phyloP scores from a whole-genome alignment of 2,329 filamentous ascomycete species.

The Tolypocladium sp. region DNA sequence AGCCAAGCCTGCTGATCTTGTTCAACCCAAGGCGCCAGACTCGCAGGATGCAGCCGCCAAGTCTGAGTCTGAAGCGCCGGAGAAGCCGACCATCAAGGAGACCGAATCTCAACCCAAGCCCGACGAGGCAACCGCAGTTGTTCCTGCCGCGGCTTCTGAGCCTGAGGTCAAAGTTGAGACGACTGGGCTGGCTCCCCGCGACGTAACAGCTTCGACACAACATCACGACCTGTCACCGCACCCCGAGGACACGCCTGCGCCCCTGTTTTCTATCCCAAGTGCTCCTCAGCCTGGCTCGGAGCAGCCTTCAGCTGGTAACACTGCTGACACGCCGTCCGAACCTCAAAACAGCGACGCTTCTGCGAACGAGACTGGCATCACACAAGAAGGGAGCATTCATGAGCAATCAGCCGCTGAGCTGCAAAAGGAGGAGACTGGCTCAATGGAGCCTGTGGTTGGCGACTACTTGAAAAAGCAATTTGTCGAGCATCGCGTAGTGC shows the following conservation, averaged over 20 bases:
- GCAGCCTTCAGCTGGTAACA: background rate
- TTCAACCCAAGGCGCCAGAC: background rate
- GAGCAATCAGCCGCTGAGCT: conserved; percentile 4
- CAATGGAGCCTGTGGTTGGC: conserved; percentile 67
- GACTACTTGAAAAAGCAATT: conserved; percentile 95
- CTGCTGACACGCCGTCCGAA: conserved; percentile 2
- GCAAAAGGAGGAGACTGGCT: conserved; percentile 3
- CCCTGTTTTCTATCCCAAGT: conserved; percentile 33
- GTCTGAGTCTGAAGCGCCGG: background rate
- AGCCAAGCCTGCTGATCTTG: conserved; percentile 10
- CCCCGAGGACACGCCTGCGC: conserved; percentile 59
- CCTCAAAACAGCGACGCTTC: conserved; percentile 2
- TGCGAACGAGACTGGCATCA: conserved; percentile 1
- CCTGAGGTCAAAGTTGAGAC: conserved; percentile 9
- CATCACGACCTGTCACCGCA: conserved; percentile 37
- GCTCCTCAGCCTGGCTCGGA: background rate
- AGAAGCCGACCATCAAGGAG: background rate
- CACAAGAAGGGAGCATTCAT: conserved; percentile 1
- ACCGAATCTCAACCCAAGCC: background rate
- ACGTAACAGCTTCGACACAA: conserved; percentile 6
- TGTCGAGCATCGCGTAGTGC: conserved; percentile 87
- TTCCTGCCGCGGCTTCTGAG: background rate
- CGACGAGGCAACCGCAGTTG: background rate
- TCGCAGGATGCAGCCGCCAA: background rate
- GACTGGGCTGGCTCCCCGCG: conserved; percentile 4